Percentiles rank a stretch among this genome's conserved stretches.
These are phyloP conservation scores for Eimeria maxima DNA, from an alignment of 169 alveolate species.

Conservation along the genomic window DNA sequence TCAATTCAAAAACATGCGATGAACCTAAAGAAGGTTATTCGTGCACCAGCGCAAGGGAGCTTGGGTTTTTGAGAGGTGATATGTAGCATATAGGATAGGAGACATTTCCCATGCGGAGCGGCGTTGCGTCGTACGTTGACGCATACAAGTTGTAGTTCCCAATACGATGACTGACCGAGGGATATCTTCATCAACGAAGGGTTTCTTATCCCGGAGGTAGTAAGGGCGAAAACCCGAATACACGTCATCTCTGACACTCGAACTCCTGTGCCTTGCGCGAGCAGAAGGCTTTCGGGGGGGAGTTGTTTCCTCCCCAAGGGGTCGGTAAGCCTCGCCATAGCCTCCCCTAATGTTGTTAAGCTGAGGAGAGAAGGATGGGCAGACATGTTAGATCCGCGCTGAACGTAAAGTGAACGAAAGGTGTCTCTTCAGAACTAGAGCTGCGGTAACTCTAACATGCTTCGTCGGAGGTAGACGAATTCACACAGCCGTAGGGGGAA, in stretches of 20 bases:
- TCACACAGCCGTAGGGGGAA: background rate
- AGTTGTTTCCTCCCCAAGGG: constrained; percentile 27
- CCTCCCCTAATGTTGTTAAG: constrained; percentile 73
- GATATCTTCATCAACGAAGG: constrained; percentile 55
- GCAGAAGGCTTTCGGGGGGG: constrained; percentile 53
- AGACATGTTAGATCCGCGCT: background rate
- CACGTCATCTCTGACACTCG: constrained; percentile 67
- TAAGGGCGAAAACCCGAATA: constrained; percentile 77
- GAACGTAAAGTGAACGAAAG: no score
- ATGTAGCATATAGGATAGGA: background rate
- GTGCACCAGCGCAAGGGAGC: background rate
- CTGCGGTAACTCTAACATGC: background rate
- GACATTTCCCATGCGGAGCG: background rate
- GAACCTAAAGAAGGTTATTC: background rate
- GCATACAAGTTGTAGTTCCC: background rate
- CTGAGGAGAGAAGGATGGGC: background rate
- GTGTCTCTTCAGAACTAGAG: background rate
- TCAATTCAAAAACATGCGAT: background rate
- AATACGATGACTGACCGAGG: background rate
- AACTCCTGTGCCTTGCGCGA: constrained; percentile 30
- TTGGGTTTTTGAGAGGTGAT: background rate
- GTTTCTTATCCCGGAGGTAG: constrained; percentile 63
- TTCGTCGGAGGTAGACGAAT: background rate
- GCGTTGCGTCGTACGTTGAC: background rate
- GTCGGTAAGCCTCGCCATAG: constrained; percentile 64